phyloP scores from a whole-genome alignment of 2,329 filamentous ascomycete species.

The Aspergillus quadrilineatus region DNA sequence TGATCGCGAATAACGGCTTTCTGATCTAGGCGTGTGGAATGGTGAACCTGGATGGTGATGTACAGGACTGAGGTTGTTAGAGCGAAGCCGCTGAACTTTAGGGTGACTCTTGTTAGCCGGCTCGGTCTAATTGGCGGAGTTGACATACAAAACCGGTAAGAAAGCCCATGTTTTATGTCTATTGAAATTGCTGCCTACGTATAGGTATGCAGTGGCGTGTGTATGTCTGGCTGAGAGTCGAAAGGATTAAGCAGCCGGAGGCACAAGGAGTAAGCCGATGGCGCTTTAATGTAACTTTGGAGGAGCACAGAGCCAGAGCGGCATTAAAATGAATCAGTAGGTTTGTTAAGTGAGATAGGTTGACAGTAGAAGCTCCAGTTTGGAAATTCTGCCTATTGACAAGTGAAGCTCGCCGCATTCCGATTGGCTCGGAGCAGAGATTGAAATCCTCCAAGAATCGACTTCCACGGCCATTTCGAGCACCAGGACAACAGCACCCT shows the following conservation, averaged over 20 bases:
- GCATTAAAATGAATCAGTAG: not conserved
- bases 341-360: not conserved
- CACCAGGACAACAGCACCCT: slow-evolving; percentile 3
- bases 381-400: slow-evolving; percentile 18
- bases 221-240: not conserved
- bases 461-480: not conserved
- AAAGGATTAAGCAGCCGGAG: no score
- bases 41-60: slow-evolving; percentile 68
- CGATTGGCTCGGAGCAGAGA: slow-evolving; percentile 34
- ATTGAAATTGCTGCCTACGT: not conserved
- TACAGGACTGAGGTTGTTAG: slow-evolving; percentile 73
- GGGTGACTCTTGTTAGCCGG: slow-evolving; percentile 9
- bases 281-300: no score
- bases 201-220: not conserved
- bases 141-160: slow-evolving; percentile 63
- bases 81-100: slow-evolving; percentile 68
- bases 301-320: no score
- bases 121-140: not conserved
- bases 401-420: slow-evolving; percentile 22
- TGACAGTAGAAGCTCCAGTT: not conserved
- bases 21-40: slow-evolving; percentile 60
- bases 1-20: slow-evolving; percentile 46
- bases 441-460: slow-evolving; percentile 31
- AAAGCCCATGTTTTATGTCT: slow-evolving; percentile 19
- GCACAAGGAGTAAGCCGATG: no score